Conservation (phyloP, 1,284 basidiomycete genomes). For the Athelia sp. region DNA sequence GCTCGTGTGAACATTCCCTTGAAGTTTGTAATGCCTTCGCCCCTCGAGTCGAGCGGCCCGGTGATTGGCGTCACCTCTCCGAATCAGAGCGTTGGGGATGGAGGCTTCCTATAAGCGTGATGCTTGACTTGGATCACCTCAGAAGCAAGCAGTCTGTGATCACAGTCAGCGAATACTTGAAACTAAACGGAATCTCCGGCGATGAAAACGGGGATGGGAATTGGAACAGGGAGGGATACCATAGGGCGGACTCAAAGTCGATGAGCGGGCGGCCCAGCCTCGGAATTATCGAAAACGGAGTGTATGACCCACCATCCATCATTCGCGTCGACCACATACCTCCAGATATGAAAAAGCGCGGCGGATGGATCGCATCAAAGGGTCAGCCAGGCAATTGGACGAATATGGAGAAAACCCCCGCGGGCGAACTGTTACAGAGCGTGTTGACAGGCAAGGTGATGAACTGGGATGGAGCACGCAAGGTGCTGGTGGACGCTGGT, state of each 20-base stretch:
- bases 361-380: conserved; percentile 10
- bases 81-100: conserved; percentile 36
- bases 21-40: conserved; percentile 13
- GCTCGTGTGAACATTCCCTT: conserved; percentile 29
- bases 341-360: conserved; percentile 18
- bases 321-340: conserved; percentile 32
- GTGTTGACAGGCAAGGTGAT: conserved; percentile 16
- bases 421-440: conserved; percentile 7
- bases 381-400: conserved; percentile 21
- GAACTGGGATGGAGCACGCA: conserved; percentile 13
- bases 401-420: conserved; percentile 13
- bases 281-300: conserved; percentile 29
- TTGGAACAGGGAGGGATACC: conserved; percentile 29
- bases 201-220: conserved; percentile 31
- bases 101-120: conserved; percentile 31
- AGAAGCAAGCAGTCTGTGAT: conserved; percentile 32
- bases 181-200: conserved; percentile 29
- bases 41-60: conserved; percentile 2
- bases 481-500: conserved; percentile 16
- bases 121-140: conserved; percentile 41
- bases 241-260: conserved; percentile 17
- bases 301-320: conserved; percentile 29
- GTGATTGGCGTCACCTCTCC: conserved; percentile 30
- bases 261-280: conserved; percentile 21
- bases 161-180: conserved; percentile 35